Conservation (phyloP, 1,284 basidiomycete genomes). For the Ganoderma meredithae region DNA sequence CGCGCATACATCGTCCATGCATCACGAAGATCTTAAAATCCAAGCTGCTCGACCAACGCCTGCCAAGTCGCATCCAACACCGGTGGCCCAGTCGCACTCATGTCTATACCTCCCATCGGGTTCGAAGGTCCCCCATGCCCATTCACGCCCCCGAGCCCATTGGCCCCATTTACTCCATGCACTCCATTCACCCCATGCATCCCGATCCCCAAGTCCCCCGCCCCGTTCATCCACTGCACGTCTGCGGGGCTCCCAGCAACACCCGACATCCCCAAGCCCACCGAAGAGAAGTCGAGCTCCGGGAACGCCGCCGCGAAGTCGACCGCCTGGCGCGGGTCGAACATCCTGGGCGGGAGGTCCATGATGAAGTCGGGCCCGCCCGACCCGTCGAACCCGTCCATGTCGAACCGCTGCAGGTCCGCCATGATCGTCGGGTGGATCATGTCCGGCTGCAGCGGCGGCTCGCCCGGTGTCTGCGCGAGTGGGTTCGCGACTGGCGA, state of each 20-base stretch:
- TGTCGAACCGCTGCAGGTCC: conserved; percentile 51
- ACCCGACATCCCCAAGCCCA: not conserved
- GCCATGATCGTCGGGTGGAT: conserved; percentile 54
- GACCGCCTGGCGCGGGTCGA: conserved; percentile 29
- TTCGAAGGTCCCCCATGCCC: not conserved
- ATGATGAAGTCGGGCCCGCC: conserved; percentile 30
- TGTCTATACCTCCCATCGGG: conserved; percentile 1
- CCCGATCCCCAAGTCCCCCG: not conserved
- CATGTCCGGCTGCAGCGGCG: conserved; percentile 34
- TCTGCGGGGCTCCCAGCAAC: not conserved
- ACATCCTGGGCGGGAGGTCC: conserved; percentile 34
- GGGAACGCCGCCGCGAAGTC: conserved; percentile 32
- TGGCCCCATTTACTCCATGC: not conserved
- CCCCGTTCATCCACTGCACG: not conserved
- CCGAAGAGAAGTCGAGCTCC: conserved; percentile 26
- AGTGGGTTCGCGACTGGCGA: conserved; percentile 2
- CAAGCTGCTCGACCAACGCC: conserved; percentile 71
- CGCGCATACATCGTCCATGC: not conserved
- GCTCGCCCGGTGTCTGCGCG: conserved; percentile 6
- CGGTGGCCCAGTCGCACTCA: conserved; percentile 22
- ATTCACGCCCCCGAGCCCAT: not conserved
- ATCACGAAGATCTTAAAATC: conserved; percentile 49
- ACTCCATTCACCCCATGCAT: not conserved
- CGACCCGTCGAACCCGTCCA: conserved; percentile 16
- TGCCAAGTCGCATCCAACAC: conserved; percentile 69